Percentiles rank a stretch among this genome's conserved stretches.
These are phyloP conservation scores for Harringtonia aguacate DNA, from an alignment of 2,329 filamentous ascomycete genomes.

Conservation along the genomic window DNA sequence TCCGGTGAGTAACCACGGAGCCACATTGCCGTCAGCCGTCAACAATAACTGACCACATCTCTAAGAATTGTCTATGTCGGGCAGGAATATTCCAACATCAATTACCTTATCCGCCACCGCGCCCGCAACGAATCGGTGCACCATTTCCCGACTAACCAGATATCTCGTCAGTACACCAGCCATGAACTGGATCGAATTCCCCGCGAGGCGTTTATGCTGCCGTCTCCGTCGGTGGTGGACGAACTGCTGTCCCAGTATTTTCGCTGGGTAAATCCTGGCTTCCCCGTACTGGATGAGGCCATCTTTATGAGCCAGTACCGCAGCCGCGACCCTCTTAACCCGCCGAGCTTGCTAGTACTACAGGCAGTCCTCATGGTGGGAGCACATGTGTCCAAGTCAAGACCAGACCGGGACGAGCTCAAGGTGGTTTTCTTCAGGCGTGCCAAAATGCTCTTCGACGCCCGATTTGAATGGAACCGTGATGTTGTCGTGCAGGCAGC, in stretches of 20 bases:
- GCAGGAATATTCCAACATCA: conserved; percentile 44
- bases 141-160: conserved; percentile 19
- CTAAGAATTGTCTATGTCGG: conserved; percentile 46
- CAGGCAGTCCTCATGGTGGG: conserved; percentile 70
- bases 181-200: conserved; percentile 32
- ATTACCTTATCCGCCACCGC: conserved; percentile 41
- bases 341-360: conserved; percentile 77
- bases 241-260: conserved; percentile 56
- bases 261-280: conserved; percentile 78
- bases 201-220: conserved; percentile 36
- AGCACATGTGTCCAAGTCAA: conserved; percentile 32
- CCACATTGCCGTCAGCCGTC: too few relatives aligned
- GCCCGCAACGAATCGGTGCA: conserved; percentile 16
- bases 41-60: too few relatives aligned
- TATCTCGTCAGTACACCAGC: conserved; percentile 25
- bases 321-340: conserved; percentile 55
- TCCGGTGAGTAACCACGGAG: too few relatives aligned
- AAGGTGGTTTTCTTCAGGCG: conserved; percentile 39
- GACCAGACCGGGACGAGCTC: conserved; percentile 24
- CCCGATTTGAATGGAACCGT: conserved; percentile 40
- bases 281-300: conserved; percentile 75
- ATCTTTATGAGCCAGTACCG: conserved; percentile 72
- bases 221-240: conserved; percentile 35
- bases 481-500: conserved; percentile 43
- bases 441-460: conserved; percentile 41